Evolutionary conservation across 2,329 filamentous ascomycete genomes (phyloP), one percentile per base, ranked within the genome.

Genomic region (Reticulascus tulasneorum): DNA sequence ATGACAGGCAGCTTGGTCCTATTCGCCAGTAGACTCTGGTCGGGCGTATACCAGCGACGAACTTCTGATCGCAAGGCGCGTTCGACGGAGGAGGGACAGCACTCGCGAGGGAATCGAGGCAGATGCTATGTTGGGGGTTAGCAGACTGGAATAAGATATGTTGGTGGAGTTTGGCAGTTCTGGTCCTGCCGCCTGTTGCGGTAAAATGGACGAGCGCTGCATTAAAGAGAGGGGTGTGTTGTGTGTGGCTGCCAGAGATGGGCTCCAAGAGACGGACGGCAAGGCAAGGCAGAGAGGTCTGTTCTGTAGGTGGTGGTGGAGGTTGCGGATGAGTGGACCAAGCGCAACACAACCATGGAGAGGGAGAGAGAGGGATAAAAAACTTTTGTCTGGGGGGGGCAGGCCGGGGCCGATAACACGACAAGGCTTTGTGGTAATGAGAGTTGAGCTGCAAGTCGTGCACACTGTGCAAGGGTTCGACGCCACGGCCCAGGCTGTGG

Each of bases 151-250:
- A 11, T 31, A 38, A 29, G 28, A 29, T 33, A 38, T 38, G 38
- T 40, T 24, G 33, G 33, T 42, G 43, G 44, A 43, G 42, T 29
- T 38, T 11, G 43, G 48, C 37, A 40, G 33, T 37, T 35, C 43
- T 37, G 40, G 42, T 42, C 42, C 41, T 49, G 50, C 53, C 51
- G 51, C 50, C 50, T 47, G 45, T 50, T 56, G 53, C 55, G 56
- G 56, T 50, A 61, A 58, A 58, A 56, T 50, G 56, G 54, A 46
- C 38, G 33, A 38, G 42, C 38, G 35, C 31, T 46, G 44, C 42
- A 45, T 37, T 30, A 33, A 26, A 43, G 33, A 34, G 22, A 26
- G 37, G 32, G 34, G 16, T 11, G 17, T 11, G 26, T 25, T 23
- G 32, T 24, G 37, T 28, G 40, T 33, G 37, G 38, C 25, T 37